phyloP scores from a whole-genome alignment of 2,329 filamentous ascomycete species.

The Metarhizium anisopliae region DNA sequence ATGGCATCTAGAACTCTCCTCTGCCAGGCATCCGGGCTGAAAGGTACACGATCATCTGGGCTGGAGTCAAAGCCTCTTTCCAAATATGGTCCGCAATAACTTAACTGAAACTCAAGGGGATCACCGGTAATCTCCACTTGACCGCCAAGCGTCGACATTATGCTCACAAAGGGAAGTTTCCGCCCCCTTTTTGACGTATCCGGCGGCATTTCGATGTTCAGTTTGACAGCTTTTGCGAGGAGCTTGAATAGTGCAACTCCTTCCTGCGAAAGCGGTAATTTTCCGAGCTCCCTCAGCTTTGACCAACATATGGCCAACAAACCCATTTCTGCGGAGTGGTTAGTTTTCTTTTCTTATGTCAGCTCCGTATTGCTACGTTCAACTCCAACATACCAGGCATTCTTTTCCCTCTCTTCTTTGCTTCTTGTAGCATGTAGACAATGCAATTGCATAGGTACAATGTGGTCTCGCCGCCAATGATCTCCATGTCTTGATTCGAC shows the following conservation, averaged over 20 bases:
- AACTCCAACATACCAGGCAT: neutral
- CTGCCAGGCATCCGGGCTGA: too few species aligned
- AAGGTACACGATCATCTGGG: too few species aligned
- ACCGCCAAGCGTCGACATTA: neutral
- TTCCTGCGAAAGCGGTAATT: conserved; percentile 6
- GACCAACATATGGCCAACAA: conserved; percentile 10
- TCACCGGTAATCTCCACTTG: conserved; percentile 4
- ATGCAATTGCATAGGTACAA: conserved; percentile 26
- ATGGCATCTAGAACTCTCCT: too few species aligned
- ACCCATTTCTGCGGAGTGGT: neutral
- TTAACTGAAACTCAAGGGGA: conserved; percentile 22
- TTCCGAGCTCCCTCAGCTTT: conserved; percentile 7
- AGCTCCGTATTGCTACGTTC: too few species aligned
- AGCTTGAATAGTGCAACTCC: conserved; percentile 4
- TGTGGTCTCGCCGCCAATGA: conserved; percentile 23
- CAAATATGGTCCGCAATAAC: too few species aligned
- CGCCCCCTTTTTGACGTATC: neutral
- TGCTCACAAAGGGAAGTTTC: neutral
- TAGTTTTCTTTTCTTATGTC: too few species aligned
- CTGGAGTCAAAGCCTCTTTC: too few species aligned
- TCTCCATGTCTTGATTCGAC: too few species aligned
- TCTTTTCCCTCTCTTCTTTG: neutral
- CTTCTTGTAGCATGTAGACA: conserved; percentile 1
- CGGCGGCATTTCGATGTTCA: conserved; percentile 2
- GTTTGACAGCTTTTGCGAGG: conserved; percentile 8